A percentile compares a stretch with the other conserved stretches of the same genome.
These are phyloP conservation scores for Astrothelium macrocarpum DNA, from an alignment of 495 filamentous ascomycete genomes.

Conservation along the genomic window DNA sequence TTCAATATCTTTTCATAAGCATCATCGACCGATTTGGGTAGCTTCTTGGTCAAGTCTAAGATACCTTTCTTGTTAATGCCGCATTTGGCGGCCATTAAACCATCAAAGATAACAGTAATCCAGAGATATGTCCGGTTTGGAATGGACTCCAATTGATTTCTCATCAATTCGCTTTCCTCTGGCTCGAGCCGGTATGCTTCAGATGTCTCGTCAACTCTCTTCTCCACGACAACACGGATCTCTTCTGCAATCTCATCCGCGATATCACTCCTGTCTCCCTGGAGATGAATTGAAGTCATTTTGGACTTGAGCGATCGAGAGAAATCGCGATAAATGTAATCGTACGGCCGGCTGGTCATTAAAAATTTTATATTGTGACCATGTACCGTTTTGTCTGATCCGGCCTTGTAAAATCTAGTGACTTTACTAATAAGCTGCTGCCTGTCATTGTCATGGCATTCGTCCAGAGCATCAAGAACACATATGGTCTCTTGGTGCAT, in stretches of 20 bases:
- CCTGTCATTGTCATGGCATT: constrained; percentile 23
- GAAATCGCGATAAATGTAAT: not conserved
- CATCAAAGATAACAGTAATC: not conserved
- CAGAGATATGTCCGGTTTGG: not conserved
- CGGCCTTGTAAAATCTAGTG: constrained; percentile 10
- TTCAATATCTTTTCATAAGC: constrained; percentile 38
- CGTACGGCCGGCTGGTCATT: not conserved
- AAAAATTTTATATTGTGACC: not conserved
- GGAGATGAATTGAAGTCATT: not conserved
- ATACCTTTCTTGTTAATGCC: not conserved
- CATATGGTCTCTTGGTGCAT: constrained; percentile 39
- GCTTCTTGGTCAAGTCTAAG: not conserved
- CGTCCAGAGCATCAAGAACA: constrained; percentile 42
- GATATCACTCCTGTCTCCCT: not conserved
- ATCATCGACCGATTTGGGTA: constrained; percentile 31
- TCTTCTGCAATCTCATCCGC: not conserved
- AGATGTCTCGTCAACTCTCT: not conserved
- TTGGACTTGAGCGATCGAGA: not conserved
- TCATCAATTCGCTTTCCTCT: not conserved
- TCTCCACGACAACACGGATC: not conserved
- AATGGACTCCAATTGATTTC: not conserved
- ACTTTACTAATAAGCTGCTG: constrained; percentile 17
- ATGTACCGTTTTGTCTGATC: not conserved
- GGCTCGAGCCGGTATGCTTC: not conserved
- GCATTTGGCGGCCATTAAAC: not conserved